Conservation (phyloP, 1,139 yeast species). For the Scheffersomyces segobiensis region DNA sequence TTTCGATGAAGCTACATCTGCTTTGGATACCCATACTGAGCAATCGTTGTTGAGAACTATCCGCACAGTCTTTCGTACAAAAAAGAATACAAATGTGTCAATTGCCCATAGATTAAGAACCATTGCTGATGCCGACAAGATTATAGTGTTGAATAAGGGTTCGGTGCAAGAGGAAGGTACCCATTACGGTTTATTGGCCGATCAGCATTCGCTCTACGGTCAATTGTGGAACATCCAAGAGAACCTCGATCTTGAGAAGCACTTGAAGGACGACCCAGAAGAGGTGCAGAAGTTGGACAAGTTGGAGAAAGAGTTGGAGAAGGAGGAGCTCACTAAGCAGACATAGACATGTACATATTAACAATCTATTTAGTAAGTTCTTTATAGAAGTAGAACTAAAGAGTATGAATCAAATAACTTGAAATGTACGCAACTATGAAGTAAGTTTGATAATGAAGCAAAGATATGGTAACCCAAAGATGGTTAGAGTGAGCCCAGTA, state of each 20-base stretch:
- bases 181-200: constrained; percentile 60
- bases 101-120: constrained; percentile 95
- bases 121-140: constrained; percentile 91
- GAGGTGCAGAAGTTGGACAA: constrained; percentile 2
- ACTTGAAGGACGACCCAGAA: constrained; percentile 9
- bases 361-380: not conserved
- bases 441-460: too few relatives aligned
- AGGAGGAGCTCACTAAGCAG: not conserved
- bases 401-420: too few relatives aligned
- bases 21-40: constrained; percentile 95
- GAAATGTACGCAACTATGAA: too few relatives aligned
- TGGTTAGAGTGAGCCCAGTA: too few relatives aligned
- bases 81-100: constrained; percentile 72
- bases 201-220: constrained; percentile 61
- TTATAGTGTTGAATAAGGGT: constrained; percentile 82
- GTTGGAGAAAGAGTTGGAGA: constrained; percentile 2
- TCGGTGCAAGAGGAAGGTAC: constrained; percentile 84
- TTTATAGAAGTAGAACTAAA: not conserved
- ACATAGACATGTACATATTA: not conserved
- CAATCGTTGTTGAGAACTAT: constrained; percentile 78
- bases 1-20: constrained; percentile 96
- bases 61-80: constrained; percentile 56
- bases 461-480: too few relatives aligned
- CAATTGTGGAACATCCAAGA: constrained; percentile 94
- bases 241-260: constrained; percentile 54